A percentile compares a stretch with the other conserved stretches of the same genome.
phyloP scores from a whole-genome alignment of 352 stramenopile species.

The Thalassiosira livingstoniorum region DNA sequence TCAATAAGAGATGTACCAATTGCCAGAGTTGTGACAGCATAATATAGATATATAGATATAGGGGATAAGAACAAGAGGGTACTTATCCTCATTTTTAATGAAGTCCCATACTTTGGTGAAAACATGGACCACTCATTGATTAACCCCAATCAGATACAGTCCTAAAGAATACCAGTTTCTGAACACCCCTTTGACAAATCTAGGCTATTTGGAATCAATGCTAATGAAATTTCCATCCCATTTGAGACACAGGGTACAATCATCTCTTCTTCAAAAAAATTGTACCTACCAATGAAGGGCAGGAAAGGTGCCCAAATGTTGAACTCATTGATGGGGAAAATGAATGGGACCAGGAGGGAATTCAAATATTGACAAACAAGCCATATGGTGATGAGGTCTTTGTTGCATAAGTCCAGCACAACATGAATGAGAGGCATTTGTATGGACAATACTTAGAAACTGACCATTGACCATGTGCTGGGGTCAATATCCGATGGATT shows the following conservation, averaged over 20 bases:
- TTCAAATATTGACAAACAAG: slow-evolving; percentile 3
- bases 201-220: slow-evolving; percentile 32
- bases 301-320: slow-evolving; percentile 18
- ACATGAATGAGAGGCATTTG: not conserved
- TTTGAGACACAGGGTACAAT: slow-evolving; percentile 25
- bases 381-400: not conserved
- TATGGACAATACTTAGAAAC: not conserved
- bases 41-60: no score
- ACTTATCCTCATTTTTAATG: slow-evolving; percentile 42
- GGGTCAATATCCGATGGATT: not conserved
- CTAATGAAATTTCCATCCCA: slow-evolving; percentile 25
- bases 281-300: slow-evolving; percentile 19
- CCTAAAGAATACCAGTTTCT: slow-evolving; percentile 35
- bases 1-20: slow-evolving; percentile 33
- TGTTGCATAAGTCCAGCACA: not conserved
- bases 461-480: not conserved
- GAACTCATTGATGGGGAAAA: slow-evolving; percentile 19
- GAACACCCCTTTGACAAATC: slow-evolving; percentile 39
- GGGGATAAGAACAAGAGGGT: not conserved
- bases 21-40: slow-evolving; percentile 25
- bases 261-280: slow-evolving; percentile 31
- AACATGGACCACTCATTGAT: slow-evolving; percentile 51
- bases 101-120: slow-evolving; percentile 38
- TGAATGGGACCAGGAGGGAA: slow-evolving; percentile 31
- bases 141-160: slow-evolving; percentile 56